Evolutionary conservation across 371 early-diverging fungal species (phyloP), one percentile per base, ranked within the genome.

Genomic region (Coemansia sp.): DNA sequence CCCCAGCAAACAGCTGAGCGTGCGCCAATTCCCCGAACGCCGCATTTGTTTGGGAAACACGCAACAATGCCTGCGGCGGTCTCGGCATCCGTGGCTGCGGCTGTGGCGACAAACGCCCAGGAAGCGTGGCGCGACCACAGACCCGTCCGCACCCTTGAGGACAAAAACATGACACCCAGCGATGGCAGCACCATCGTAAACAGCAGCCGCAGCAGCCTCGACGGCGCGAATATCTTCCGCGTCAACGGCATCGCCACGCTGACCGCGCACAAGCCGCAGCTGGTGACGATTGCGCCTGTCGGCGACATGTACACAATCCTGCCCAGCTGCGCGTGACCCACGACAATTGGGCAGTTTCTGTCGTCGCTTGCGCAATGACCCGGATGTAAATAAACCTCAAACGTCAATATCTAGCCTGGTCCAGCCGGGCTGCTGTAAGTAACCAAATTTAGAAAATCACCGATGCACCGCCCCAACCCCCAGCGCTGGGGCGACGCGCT

Each of bases 261-360:
- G 52, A 20, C 33, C 12, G 16, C 42, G 16, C 43, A 47, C 43
- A 57, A 39, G 20, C 74, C 74, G 55, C 74, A 50, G 65, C 52
- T 72, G 30, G 74, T 72, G 2, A 43, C 48, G n/a, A 51, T 72
- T n/a, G 49, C 45, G 4, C 34, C 49, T 26, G 57, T 49, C 1
- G 61, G 58, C 31, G 41, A 38, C 16, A 51, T 5, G 30, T 72
- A 65, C 31, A 38, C 33, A n/a, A 45, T 70, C 41, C 38, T 36
- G 16, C 58, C 54, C 16, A 38, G 48, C 58, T 38, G 36, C 38
- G 58, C 48, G 26, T 47, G 36, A 35, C 11, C 40, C 2, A 39
- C 40, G 0, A 48, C 48, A 47, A 33, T 10, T 4, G 5, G n/a
- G 3, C 38, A 36, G 7, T 36, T n/a, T 42, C 14, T 11, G 11